These are phyloP conservation scores for Coprinopsis sp. DNA, from an alignment of 768 basidiomycete species.

Conservation along the genomic window DNA sequence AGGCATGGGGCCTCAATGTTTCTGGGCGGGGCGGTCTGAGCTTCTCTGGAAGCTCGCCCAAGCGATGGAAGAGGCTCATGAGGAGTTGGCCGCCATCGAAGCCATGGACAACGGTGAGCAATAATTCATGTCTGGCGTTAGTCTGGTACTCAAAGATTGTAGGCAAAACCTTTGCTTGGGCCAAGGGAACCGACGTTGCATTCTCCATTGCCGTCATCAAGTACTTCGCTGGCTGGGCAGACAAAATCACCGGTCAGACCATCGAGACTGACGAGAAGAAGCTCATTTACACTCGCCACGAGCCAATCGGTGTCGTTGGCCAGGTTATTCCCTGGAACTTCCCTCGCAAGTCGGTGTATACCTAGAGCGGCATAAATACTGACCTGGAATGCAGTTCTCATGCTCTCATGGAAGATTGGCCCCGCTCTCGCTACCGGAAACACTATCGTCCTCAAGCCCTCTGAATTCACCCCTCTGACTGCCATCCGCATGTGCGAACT, in stretches of 20 bases:
- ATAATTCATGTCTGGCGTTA: too few species aligned
- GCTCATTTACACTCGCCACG: slow-evolving; percentile 25
- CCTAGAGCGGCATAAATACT: too few species aligned
- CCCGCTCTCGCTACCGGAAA: slow-evolving; percentile 85
- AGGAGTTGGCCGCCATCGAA: slow-evolving; percentile 64
- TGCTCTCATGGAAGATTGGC: slow-evolving; percentile 74
- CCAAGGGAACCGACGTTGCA: slow-evolving; percentile 45
- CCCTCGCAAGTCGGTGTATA: slow-evolving; percentile 34
- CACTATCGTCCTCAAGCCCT: slow-evolving; percentile 72
- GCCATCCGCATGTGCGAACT: slow-evolving; percentile 57
- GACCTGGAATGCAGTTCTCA: slow-evolving; percentile 39
- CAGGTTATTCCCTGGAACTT: slow-evolving; percentile 45
- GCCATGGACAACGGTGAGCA: slow-evolving; percentile 53
- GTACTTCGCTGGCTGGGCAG: slow-evolving; percentile 86
- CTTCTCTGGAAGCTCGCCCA: slow-evolving; percentile 54
- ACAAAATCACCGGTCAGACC: slow-evolving; percentile 70
- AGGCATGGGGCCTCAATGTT: slow-evolving; percentile 44
- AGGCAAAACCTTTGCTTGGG: slow-evolving; percentile 54
- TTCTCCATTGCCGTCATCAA: slow-evolving; percentile 45
- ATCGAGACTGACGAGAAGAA: slow-evolving; percentile 45
- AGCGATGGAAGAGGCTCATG: slow-evolving; percentile 50
- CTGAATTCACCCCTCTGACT: slow-evolving; percentile 72
- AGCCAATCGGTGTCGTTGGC: slow-evolving; percentile 24
- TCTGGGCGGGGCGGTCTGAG: slow-evolving; percentile 13
- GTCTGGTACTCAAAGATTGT: background rate